These are phyloP conservation scores for Coelastrella sp. DNA, from an alignment of 139 green algal genomes.

Conservation along the genomic window DNA sequence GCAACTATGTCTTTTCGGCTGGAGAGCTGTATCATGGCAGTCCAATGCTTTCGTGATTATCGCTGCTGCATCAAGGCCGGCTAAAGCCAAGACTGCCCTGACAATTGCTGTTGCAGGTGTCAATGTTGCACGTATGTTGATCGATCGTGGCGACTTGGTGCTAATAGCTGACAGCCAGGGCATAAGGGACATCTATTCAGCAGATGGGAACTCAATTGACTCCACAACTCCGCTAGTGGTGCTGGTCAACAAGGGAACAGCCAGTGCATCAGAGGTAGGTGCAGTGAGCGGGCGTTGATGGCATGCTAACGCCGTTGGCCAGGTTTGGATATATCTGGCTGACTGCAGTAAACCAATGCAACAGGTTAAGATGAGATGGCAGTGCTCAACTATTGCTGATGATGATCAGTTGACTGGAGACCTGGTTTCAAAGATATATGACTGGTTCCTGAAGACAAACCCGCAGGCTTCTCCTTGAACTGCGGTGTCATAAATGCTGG, in stretches of 20 bases:
- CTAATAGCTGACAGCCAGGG: constrained; percentile 93
- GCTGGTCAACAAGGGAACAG: constrained; percentile 97
- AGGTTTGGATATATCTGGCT: background rate
- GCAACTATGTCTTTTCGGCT: background rate
- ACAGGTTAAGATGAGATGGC: background rate
- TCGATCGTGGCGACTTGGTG: constrained; percentile 90
- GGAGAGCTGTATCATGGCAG: background rate
- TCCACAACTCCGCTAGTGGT: constrained; percentile 73
- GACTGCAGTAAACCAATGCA: background rate
- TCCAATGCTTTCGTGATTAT: background rate
- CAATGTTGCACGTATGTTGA: constrained; percentile 84
- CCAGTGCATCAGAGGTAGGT: constrained; percentile 89
- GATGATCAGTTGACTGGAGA: no score
- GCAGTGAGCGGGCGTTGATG: background rate
- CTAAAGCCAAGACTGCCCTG: no score
- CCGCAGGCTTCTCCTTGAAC: background rate
- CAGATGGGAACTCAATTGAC: constrained; percentile 67
- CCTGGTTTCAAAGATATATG: no score
- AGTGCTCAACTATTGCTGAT: background rate
- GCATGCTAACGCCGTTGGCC: background rate
- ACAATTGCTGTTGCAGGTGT: constrained; percentile 59
- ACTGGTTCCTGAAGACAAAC: no score
- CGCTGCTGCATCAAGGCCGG: background rate
- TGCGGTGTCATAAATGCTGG: background rate
- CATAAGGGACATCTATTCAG: constrained; percentile 91